Evolutionary conservation across 208 protist species (phyloP).

Genomic region (Trypanosoma scelopori): DNA sequence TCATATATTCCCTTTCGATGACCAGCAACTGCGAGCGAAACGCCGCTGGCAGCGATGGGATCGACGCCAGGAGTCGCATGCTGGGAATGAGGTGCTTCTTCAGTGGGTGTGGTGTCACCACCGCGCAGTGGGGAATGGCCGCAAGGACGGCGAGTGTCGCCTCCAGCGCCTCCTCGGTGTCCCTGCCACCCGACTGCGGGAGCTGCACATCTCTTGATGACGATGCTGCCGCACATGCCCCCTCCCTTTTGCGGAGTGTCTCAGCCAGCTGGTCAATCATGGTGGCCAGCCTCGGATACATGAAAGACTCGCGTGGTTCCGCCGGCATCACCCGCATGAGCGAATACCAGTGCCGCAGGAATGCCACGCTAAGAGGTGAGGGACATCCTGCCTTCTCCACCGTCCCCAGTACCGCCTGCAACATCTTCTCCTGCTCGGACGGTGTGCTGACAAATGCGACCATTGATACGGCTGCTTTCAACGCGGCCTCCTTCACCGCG

Average conservation of each 20-base stretch:
- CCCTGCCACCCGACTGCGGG: conserved; percentile 12
- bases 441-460: conserved; percentile 36
- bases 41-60: conserved; percentile 19
- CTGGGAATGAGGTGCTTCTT: conserved; percentile 51
- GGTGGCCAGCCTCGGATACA: conserved; percentile 56
- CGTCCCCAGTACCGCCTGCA: conserved; percentile 37
- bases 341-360: conserved; percentile 51
- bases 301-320: conserved; percentile 58
- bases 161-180: conserved; percentile 48
- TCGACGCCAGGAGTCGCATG: conserved; percentile 38
- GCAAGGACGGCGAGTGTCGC: conserved; percentile 41
- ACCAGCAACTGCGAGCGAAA: conserved; percentile 44
- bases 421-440: conserved; percentile 45
- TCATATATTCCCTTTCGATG: conserved; percentile 42
- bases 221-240: too few relatives aligned
- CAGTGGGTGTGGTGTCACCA: conserved; percentile 65
- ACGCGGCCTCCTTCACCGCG: conserved; percentile 52
- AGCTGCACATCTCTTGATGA: too few relatives aligned
- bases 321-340: conserved; percentile 58
- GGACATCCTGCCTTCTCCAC: conserved; percentile 48
- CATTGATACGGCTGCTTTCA: conserved; percentile 46
- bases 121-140: conserved; percentile 52
- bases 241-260: background rate
- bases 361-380: conserved; percentile 40
- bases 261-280: conserved; percentile 55